phyloP scores from a whole-genome alignment of 352 stramenopile genomes.

The Pythium phragmitis region DNA sequence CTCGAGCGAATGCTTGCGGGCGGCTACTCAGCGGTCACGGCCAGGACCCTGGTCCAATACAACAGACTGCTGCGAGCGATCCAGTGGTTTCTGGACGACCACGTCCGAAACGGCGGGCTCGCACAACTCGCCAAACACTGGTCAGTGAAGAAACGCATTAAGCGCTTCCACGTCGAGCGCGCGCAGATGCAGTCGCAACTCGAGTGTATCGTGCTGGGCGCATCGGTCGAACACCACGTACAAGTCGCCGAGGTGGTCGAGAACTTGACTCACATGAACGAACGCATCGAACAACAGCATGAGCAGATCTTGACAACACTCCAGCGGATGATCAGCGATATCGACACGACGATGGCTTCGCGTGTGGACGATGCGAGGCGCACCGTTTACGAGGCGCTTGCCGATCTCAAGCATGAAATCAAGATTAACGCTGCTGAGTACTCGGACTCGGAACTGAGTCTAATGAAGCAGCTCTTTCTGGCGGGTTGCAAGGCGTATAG shows the following conservation, averaged over 20 bases:
- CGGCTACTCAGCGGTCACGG: background rate
- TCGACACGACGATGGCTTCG: background rate
- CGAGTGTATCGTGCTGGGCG: background rate
- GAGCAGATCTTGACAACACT: background rate
- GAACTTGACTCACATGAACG: background rate
- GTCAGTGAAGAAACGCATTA: background rate
- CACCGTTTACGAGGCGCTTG: background rate
- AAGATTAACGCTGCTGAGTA: slow-evolving; percentile 6
- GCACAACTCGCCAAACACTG: background rate
- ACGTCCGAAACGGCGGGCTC: background rate
- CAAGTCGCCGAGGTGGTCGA: background rate
- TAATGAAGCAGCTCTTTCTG: slow-evolving; percentile 17
- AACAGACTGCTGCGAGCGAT: background rate
- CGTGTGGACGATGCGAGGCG: background rate
- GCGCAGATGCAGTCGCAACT: background rate
- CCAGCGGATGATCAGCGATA: background rate
- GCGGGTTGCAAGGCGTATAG: background rate
- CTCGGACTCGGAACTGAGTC: slow-evolving; percentile 1
- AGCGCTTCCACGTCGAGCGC: background rate
- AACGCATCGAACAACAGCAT: background rate
- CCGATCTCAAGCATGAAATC: slow-evolving; percentile 25
- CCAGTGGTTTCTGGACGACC: background rate
- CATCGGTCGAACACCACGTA: background rate
- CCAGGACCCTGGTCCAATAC: background rate
- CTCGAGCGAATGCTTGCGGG: background rate